These are phyloP conservation scores for Exophiala sideris DNA, from an alignment of 2,329 filamentous ascomycete species.

Conservation along the genomic window DNA sequence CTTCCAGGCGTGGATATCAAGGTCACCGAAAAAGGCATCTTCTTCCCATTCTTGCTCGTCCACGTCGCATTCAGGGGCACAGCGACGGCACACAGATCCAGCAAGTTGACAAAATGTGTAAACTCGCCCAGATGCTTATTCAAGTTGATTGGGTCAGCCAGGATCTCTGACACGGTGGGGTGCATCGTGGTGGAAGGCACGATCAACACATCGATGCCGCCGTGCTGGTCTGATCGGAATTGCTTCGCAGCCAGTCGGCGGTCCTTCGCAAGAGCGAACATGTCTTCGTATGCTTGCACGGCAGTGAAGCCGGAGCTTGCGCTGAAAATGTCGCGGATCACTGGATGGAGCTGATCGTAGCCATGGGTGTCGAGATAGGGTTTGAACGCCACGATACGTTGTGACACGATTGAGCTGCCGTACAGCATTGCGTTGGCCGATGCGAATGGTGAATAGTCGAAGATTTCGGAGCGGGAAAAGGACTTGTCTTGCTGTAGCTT, in stretches of 20 bases:
- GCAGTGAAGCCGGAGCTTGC: conserved; percentile 35
- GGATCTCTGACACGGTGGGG: conserved; percentile 50
- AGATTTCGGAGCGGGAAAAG: conserved; percentile 41
- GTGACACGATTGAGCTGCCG: conserved; percentile 55
- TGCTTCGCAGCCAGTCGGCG: conserved; percentile 3
- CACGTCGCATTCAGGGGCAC: conserved; percentile 48
- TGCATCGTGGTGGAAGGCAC: conserved; percentile 57
- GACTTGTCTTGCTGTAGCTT: conserved; percentile 31
- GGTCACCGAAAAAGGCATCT: conserved; percentile 28
- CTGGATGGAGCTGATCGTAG: conserved; percentile 43
- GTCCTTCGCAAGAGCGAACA: conserved; percentile 30
- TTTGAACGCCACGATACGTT: conserved; percentile 12
- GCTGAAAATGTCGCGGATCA: conserved; percentile 46
- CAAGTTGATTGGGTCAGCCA: conserved; percentile 49
- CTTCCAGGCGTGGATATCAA: conserved; percentile 12
- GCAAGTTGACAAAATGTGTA: conserved; percentile 60
- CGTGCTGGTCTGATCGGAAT: conserved; percentile 3
- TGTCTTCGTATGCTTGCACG: conserved; percentile 48
- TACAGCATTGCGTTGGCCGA: conserved; percentile 54
- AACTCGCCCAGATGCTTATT: conserved; percentile 56
- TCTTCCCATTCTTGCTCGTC: neutral
- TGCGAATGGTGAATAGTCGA: conserved; percentile 51
- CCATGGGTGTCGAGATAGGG: conserved; percentile 4
- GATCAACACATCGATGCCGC: conserved; percentile 42
- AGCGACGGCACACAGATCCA: conserved; percentile 55